phyloP scores from a whole-genome alignment of 257 asterid species.

The Fraxinus americana region DNA sequence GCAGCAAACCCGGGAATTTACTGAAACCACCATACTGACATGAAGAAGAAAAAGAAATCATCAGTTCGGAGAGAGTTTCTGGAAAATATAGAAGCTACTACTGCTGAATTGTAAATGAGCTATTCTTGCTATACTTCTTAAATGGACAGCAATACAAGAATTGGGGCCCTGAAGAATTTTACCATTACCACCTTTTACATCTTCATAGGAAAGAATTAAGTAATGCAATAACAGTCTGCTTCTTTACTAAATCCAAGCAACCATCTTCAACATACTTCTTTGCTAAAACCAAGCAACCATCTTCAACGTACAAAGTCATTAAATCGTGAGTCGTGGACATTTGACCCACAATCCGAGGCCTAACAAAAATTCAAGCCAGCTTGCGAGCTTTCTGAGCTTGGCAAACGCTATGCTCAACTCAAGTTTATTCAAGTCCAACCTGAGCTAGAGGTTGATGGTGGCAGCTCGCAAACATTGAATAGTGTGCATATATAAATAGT shows the following conservation, averaged over 20 bases:
- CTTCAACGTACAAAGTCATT: neutral
- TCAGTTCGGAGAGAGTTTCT: neutral
- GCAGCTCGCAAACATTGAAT: neutral
- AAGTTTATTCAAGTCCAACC: neutral
- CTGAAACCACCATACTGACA: constrained; percentile 94
- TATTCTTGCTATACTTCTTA: neutral
- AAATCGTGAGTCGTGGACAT: neutral
- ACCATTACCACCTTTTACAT: neutral
- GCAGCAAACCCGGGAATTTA: constrained; percentile 69
- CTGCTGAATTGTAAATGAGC: neutral
- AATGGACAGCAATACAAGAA: constrained; percentile 3
- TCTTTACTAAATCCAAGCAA: neutral
- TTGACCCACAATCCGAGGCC: neutral
- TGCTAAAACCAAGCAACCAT: neutral
- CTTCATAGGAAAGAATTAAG: neutral
- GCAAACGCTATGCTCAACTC: neutral
- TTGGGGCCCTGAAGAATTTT: neutral
- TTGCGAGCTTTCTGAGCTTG: neutral
- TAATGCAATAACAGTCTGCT: neutral
- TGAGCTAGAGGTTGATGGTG: neutral
- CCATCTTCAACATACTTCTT: neutral
- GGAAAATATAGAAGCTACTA: neutral
- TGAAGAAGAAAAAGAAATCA: constrained; percentile 26
- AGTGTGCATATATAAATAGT: neutral
- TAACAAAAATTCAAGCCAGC: neutral